Evolutionary conservation across 768 basidiomycete species (phyloP), one percentile per base, ranked within the genome.

Genomic region (Phlebiopsis flavidoalba): DNA sequence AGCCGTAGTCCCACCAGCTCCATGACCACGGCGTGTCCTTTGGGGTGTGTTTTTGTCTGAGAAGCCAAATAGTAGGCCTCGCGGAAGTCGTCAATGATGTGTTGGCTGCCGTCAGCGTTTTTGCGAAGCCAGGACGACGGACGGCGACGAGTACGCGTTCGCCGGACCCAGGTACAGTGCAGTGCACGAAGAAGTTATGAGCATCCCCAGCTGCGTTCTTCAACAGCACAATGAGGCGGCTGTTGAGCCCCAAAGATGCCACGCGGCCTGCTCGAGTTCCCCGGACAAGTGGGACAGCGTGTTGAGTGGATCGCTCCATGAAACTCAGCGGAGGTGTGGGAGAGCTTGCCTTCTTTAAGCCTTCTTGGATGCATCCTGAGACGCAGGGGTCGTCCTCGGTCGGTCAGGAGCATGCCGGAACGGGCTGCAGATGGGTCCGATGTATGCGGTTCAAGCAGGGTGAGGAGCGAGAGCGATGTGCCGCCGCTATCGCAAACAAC

Each of bases 1-100:
- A 98, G 31, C 96, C 97, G 66, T 98, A 99, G 76, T 98, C 97
- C 97, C 97, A 98, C 97, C 97, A 99, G 62, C 90, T 93, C n/a
- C 94, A 96, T 95, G 24, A 98, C 88, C 35, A 98, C 95, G 5
- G 94, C 87, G 62, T n/a, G n/a, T 92, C 88, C 73, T 94, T 79
- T 5, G 89, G 82, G 2, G 97, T 99, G 76, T n/a, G n/a, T n/a
- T 98, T 99, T 76, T 95, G 90, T 56, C 97, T 82, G 52, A 99
- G 74, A n/a, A n/a, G n/a, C n/a, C 97, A 97, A 99, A 70, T 98
- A 98, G 73, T 99, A 98, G 12, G 97, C 97, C 77, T 98, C 97
- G 60, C 97, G 83, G 86, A 98, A 99, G 73, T 99, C 97, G 69
- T 99, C 97, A 68, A 99, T 98, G 68, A 98, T 91, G 72, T 94